These are phyloP conservation scores for Teratosphaeria viscida DNA, from an alignment of 2,329 filamentous ascomycete genomes.

Conservation along the genomic window DNA sequence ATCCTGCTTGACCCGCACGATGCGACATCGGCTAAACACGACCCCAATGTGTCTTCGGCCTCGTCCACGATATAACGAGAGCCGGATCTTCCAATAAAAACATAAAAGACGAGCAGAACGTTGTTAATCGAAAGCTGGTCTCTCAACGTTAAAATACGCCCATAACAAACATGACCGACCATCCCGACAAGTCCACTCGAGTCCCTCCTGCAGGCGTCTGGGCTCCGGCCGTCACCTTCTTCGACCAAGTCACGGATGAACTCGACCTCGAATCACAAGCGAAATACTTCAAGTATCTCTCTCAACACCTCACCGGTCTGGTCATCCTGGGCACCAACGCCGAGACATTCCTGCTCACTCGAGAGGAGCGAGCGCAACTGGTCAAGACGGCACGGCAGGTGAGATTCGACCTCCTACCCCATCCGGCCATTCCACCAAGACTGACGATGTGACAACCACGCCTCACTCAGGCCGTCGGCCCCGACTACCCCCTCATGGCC, in stretches of 20 bases:
- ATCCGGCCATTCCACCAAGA: background rate
- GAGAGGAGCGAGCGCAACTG: constrained; percentile 31
- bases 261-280: constrained; percentile 33
- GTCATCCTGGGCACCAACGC: constrained; percentile 39
- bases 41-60: background rate
- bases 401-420: background rate
- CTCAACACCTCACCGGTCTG: constrained; percentile 33
- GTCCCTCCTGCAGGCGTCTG: constrained; percentile 43
- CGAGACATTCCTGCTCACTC: constrained; percentile 37
- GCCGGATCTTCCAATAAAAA: too few relatives aligned
- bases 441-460: background rate
- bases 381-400: constrained; percentile 28
- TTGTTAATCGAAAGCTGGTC: background rate
- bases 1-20: background rate
- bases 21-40: background rate
- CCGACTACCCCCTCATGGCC: constrained; percentile 34
- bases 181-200: constrained; percentile 2
- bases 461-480: constrained; percentile 26
- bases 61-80: background rate
- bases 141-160: background rate
- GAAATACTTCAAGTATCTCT: constrained; percentile 36
- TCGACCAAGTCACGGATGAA: constrained; percentile 29
- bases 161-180: constrained; percentile 10
- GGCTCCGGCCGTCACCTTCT: constrained; percentile 37
- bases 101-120: too few relatives aligned